A percentile compares a stretch with the other conserved stretches of the same genome.
phyloP scores from a whole-genome alignment of 768 basidiomycete species.

The Sarcodon aspratus region DNA sequence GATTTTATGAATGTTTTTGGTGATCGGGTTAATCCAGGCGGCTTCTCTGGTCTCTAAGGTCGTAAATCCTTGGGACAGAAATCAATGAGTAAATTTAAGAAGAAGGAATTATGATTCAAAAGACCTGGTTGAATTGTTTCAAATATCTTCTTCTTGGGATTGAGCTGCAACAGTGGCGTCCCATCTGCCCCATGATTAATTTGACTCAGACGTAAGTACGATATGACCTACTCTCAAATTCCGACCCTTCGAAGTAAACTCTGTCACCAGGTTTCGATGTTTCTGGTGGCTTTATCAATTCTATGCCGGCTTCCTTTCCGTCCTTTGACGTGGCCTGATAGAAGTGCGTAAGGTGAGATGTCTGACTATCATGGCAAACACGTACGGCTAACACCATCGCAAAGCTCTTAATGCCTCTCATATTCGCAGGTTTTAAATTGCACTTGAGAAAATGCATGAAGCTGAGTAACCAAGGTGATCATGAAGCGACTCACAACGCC shows the following conservation, averaged over 20 bases:
- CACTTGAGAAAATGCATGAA: conserved; percentile 32
- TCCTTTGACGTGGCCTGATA: conserved; percentile 80
- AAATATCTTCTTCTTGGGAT: conserved; percentile 99
- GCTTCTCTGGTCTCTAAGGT: conserved; percentile 84
- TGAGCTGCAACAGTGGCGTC: conserved; percentile 71
- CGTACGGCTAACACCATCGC: conserved; percentile 94
- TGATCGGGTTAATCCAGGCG: conserved; percentile 83
- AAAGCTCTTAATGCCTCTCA: conserved; percentile 97
- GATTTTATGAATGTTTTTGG: conserved; percentile 72
- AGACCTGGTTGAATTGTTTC: conserved; percentile 89
- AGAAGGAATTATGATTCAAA: conserved; percentile 3
- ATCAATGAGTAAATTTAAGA: conserved; percentile 1
- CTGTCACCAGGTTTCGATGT: conserved; percentile 85
- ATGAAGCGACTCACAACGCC: conserved; percentile 49
- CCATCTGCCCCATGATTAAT: conserved; percentile 26
- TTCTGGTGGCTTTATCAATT: conserved; percentile 81
- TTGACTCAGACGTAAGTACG: conserved; percentile 1
- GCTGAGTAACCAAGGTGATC: neutral
- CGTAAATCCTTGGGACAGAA: conserved; percentile 50
- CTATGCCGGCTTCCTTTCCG: conserved; percentile 82
- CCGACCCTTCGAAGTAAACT: conserved; percentile 88
- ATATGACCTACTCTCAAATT: conserved; percentile 58
- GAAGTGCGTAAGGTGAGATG: neutral
- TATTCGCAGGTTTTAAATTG: conserved; percentile 90
- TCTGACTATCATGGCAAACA: conserved; percentile 3